Evolutionary conservation across 2,329 filamentous ascomycete genomes (phyloP).

Genomic region (Neopestalotiopsis sp.): DNA sequence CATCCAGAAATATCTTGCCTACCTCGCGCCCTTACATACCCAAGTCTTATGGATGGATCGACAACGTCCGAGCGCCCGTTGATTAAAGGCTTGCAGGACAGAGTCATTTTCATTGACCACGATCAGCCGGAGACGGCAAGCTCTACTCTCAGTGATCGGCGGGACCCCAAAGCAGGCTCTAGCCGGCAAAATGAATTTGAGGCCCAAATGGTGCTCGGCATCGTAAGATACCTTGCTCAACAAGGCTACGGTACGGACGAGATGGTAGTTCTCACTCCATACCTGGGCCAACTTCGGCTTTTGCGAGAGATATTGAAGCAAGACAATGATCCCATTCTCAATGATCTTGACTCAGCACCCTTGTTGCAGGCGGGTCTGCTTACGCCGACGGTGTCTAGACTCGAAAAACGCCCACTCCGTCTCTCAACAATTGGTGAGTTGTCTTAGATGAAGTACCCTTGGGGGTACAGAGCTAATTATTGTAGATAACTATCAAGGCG

Average conservation of each 20-base stretch:
- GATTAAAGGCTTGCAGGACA: slow-evolving; percentile 61
- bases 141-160: slow-evolving; percentile 47
- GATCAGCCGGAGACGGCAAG: slow-evolving; percentile 54
- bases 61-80: slow-evolving; percentile 50
- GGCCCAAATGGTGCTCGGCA: slow-evolving; percentile 67
- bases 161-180: slow-evolving; percentile 52
- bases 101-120: slow-evolving; percentile 73
- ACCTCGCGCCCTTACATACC: slow-evolving; percentile 64
- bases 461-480: not conserved
- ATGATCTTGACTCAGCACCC: slow-evolving; percentile 70
- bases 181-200: slow-evolving; percentile 71
- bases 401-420: slow-evolving; percentile 57
- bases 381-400: slow-evolving; percentile 54
- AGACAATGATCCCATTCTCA: slow-evolving; percentile 68
- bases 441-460: not conserved
- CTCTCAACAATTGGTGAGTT: slow-evolving; percentile 72
- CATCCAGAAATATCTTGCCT: slow-evolving; percentile 68
- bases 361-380: slow-evolving; percentile 67
- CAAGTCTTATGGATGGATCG: slow-evolving; percentile 59
- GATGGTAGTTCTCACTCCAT: slow-evolving; percentile 73
- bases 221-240: slow-evolving; percentile 70
- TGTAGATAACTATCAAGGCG: slow-evolving; percentile 78
- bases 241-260: slow-evolving; percentile 71
- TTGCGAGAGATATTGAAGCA: slow-evolving; percentile 57
- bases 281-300: slow-evolving; percentile 67